Conservation (phyloP, 2,329 filamentous ascomycete genomes). For the Xylariaceae sp. region DNA sequence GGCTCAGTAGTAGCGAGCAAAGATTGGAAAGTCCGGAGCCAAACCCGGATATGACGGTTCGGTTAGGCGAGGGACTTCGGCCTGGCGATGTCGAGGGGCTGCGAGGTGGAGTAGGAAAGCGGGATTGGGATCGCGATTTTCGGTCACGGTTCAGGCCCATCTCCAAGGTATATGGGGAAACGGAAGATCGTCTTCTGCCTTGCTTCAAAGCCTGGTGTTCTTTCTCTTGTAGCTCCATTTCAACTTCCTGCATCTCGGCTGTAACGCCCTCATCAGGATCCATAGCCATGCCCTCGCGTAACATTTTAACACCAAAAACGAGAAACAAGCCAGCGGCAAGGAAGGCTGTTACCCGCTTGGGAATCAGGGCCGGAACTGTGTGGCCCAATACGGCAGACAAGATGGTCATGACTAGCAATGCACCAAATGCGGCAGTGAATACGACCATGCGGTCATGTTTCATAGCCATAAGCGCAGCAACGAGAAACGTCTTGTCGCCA, state of each 20-base stretch:
- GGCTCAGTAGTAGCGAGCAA: constrained; percentile 80
- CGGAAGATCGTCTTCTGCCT: constrained; percentile 59
- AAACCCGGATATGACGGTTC: constrained; percentile 28
- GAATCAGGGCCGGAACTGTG: constrained; percentile 82
- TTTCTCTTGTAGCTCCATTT: constrained; percentile 89
- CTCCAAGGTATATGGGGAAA: constrained; percentile 75
- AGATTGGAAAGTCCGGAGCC: constrained; percentile 70
- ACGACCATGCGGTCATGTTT: constrained; percentile 91
- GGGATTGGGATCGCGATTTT: constrained; percentile 68
- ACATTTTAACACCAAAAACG: constrained; percentile 78
- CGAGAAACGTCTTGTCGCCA: constrained; percentile 97
- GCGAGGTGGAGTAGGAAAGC: constrained; percentile 74
- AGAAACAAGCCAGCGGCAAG: constrained; percentile 81
- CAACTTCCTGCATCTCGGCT: constrained; percentile 98
- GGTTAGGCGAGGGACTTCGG: constrained; percentile 50
- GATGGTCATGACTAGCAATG: constrained; percentile 89
- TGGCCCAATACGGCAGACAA: constrained; percentile 91
- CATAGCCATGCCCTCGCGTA: constrained; percentile 87
- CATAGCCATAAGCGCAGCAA: constrained; percentile 98
- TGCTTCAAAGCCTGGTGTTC: constrained; percentile 70
- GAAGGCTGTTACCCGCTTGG: constrained; percentile 86
- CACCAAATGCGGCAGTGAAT: constrained; percentile 90
- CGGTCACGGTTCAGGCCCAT: constrained; percentile 65
- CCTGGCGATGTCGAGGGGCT: constrained; percentile 75
- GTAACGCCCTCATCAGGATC: constrained; percentile 82